Evolutionary conservation across 2,329 filamentous ascomycete genomes (phyloP).

Genomic region (Penicillium sp.): DNA sequence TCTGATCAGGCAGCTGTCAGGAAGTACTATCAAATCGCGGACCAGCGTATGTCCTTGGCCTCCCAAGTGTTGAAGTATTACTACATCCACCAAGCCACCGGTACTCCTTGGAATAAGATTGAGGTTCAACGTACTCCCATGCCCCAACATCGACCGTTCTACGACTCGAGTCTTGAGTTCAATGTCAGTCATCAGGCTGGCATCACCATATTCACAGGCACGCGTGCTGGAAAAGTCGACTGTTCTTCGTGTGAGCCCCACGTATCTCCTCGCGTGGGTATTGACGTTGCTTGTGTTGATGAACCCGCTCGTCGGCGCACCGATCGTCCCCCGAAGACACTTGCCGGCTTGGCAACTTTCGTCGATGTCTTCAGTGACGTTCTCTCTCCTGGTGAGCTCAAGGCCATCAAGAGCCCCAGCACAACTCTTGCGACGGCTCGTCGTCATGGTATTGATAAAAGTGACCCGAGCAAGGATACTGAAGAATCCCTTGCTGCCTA

Average conservation of each 20-base stretch:
- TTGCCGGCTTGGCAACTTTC: conserved; percentile 55
- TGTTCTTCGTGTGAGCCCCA: neutral
- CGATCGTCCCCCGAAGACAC: conserved; percentile 41
- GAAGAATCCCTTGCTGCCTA: conserved; percentile 46
- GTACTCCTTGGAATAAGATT: conserved; percentile 58
- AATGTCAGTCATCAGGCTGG: conserved; percentile 66
- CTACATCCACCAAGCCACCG: conserved; percentile 56
- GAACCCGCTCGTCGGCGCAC: conserved; percentile 38
- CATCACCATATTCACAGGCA: conserved; percentile 59
- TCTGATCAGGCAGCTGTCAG: conserved; percentile 52
- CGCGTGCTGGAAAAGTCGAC: conserved; percentile 24
- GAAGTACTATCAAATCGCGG: conserved; percentile 54
- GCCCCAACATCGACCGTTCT: conserved; percentile 54
- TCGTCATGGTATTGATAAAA: conserved; percentile 12
- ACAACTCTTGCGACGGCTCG: conserved; percentile 13
- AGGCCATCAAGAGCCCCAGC: conserved; percentile 53
- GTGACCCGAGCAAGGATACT: conserved; percentile 2
- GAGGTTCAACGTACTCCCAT: conserved; percentile 52
- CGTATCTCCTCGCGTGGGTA: conserved; percentile 49
- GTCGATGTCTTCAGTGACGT: conserved; percentile 61
- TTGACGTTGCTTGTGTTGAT: conserved; percentile 63
- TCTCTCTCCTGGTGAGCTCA: conserved; percentile 56
- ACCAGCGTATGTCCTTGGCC: conserved; percentile 61
- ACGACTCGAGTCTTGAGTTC: conserved; percentile 52
- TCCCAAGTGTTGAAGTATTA: conserved; percentile 62